phyloP scores from a whole-genome alignment of 352 stramenopile species.

The Phytophthora cryptogea region DNA sequence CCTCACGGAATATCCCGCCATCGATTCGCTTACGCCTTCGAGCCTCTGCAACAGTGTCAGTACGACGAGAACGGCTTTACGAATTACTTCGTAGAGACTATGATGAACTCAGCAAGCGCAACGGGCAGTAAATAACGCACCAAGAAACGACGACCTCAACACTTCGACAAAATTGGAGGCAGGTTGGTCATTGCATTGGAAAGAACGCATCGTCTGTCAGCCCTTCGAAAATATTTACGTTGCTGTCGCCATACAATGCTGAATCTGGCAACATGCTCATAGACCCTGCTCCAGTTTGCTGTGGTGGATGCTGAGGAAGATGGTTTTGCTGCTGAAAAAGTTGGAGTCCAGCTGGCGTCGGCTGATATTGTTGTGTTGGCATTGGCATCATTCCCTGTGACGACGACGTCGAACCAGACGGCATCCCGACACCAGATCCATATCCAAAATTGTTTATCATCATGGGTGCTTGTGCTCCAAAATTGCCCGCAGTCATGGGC shows the following conservation, averaged over 20 bases:
- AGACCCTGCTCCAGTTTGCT: slow-evolving; percentile 23
- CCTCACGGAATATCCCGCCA: slow-evolving; percentile 51
- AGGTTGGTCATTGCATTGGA: slow-evolving; percentile 60
- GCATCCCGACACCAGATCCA: slow-evolving; percentile 30
- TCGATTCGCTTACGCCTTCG: slow-evolving; percentile 56
- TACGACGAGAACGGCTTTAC: slow-evolving; percentile 64
- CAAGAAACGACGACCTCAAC: slow-evolving; percentile 32
- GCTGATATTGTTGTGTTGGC: slow-evolving; percentile 33
- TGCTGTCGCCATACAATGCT: slow-evolving; percentile 53
- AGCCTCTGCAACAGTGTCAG: slow-evolving; percentile 42
- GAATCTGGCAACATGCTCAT: slow-evolving; percentile 32
- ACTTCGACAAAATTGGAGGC: slow-evolving; percentile 22
- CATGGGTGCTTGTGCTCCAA: slow-evolving; percentile 29
- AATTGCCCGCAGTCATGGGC: slow-evolving; percentile 50
- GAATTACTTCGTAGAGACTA: slow-evolving; percentile 55
- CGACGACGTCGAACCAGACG: slow-evolving; percentile 12
- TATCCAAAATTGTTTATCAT: slow-evolving; percentile 55
- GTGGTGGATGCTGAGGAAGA: slow-evolving; percentile 22
- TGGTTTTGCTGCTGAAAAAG: slow-evolving; percentile 39
- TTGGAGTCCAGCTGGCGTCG: slow-evolving; percentile 19
- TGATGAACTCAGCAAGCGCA: slow-evolving; percentile 32
- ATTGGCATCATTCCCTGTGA: slow-evolving; percentile 37
- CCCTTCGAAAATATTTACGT: slow-evolving; percentile 76
- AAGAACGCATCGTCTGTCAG: slow-evolving; percentile 78
- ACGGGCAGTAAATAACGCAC: slow-evolving; percentile 34